phyloP scores from a whole-genome alignment of 345 rosid species.

The Ricinus communis region DNA sequence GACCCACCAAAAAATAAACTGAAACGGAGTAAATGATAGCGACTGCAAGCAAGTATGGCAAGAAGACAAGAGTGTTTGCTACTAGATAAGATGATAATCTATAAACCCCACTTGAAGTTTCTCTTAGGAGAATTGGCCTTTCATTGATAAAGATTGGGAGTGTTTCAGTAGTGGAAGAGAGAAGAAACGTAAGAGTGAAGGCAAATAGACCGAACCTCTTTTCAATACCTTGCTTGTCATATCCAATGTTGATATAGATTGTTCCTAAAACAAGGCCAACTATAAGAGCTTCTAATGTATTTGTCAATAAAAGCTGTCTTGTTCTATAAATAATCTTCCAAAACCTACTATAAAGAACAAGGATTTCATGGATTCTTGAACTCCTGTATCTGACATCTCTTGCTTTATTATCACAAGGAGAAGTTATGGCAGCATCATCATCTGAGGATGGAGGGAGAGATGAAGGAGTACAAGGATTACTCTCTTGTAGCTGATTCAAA shows the following conservation, averaged over 20 bases:
- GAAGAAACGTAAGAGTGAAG: conserved; percentile 90
- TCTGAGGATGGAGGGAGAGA: conserved; percentile 19
- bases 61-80: conserved; percentile 85
- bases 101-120: conserved; percentile 81
- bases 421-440: conserved; percentile 8
- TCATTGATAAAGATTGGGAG: conserved; percentile 92
- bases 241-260: conserved; percentile 77
- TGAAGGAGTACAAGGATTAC: conserved; percentile 24
- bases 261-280: conserved; percentile 96
- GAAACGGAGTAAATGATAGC: conserved; percentile 66
- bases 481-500: conserved; percentile 49
- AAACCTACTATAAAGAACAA: conserved; percentile 50
- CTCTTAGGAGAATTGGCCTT: conserved; percentile 72
- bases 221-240: conserved; percentile 63
- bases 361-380: conserved; percentile 63
- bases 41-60: conserved; percentile 70
- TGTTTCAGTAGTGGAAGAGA: conserved; percentile 90
- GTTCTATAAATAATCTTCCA: conserved; percentile 91
- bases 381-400: conserved; percentile 39
- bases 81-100: conserved; percentile 76
- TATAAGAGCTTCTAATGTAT: conserved; percentile 69
- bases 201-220: conserved; percentile 90
- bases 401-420: conserved; percentile 3
- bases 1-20: conserved; percentile 80
- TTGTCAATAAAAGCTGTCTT: conserved; percentile 75